Evolutionary conservation across 2,329 filamentous ascomycete genomes (phyloP).

Genomic region (Exophiala dermatitidis): DNA sequence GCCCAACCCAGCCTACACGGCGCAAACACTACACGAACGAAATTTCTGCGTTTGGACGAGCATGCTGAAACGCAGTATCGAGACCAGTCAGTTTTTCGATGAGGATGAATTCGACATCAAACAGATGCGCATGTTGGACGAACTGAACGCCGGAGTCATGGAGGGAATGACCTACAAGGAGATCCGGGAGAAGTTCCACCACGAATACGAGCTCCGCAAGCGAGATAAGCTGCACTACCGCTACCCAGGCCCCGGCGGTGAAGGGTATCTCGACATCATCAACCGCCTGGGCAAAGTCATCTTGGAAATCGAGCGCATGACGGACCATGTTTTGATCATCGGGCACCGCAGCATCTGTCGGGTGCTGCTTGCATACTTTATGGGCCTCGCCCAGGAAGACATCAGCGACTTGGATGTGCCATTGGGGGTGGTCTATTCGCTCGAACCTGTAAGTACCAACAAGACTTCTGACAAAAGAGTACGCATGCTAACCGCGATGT

Average conservation of each 20-base stretch:
- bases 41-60: constrained; percentile 99
- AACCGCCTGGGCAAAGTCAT: constrained; percentile 92
- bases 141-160: constrained; percentile 86
- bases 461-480: not conserved
- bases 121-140: constrained; percentile 96
- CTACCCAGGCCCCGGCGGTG: constrained; percentile 90
- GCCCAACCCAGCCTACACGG: constrained; percentile 72
- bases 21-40: constrained; percentile 52
- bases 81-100: constrained; percentile 84
- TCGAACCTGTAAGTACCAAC: constrained; percentile 60
- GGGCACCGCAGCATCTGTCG: constrained; percentile 87
- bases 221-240: constrained; percentile 91
- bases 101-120: constrained; percentile 96
- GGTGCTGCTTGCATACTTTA: constrained; percentile 93
- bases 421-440: constrained; percentile 84
- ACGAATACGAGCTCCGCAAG: constrained; percentile 74
- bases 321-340: constrained; percentile 86
- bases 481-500: constrained; percentile 3
- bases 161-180: constrained; percentile 93
- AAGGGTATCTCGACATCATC: constrained; percentile 95
- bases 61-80: constrained; percentile 84
- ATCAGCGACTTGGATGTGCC: constrained; percentile 93
- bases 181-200: constrained; percentile 68
- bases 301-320: constrained; percentile 93
- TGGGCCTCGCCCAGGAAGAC: constrained; percentile 80